A percentile compares a stretch with the other conserved stretches of the same genome.
Evolutionary conservation across 257 asterid genomes (phyloP).

Genomic region (Nicotiana knightiana): DNA sequence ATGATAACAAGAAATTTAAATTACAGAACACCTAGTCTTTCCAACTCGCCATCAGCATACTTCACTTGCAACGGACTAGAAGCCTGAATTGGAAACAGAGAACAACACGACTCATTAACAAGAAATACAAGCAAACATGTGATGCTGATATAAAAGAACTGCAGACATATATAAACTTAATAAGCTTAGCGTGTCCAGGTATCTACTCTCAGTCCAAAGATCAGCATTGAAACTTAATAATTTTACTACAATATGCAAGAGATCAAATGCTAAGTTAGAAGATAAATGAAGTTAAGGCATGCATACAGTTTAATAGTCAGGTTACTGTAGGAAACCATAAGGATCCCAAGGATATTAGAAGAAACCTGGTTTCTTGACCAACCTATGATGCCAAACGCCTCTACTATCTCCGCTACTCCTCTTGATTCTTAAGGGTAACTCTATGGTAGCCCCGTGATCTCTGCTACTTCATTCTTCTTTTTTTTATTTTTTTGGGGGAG

Average conservation of each 20-base stretch:
- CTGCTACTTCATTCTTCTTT: neutral
- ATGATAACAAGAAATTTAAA: slow-evolving; percentile 12
- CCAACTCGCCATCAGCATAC: slow-evolving; percentile 99
- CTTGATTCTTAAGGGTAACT: neutral
- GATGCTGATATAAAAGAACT: neutral
- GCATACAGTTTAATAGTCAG: neutral
- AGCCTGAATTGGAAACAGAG: slow-evolving; percentile 61
- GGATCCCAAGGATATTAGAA: neutral
- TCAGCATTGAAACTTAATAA: neutral
- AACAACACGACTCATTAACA: slow-evolving; percentile 27
- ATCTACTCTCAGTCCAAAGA: neutral
- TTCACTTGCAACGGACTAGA: slow-evolving; percentile 95
- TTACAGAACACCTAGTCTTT: slow-evolving; percentile 76
- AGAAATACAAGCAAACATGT: slow-evolving; percentile 20
- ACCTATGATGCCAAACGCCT: neutral
- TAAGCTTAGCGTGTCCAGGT: neutral
- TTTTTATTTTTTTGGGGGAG: neutral
- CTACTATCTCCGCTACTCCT: neutral
- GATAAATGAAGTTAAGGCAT: neutral
- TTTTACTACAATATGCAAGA: neutral
- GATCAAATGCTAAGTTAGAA: neutral
- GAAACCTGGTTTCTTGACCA: neutral
- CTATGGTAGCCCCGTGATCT: neutral
- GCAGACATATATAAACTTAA: neutral
- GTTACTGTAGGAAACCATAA: neutral